Percentiles rank a stretch among this genome's conserved stretches.
Evolutionary conservation across 495 filamentous ascomycete genomes (phyloP).

Genomic region (Trichoderma asperelloides): DNA sequence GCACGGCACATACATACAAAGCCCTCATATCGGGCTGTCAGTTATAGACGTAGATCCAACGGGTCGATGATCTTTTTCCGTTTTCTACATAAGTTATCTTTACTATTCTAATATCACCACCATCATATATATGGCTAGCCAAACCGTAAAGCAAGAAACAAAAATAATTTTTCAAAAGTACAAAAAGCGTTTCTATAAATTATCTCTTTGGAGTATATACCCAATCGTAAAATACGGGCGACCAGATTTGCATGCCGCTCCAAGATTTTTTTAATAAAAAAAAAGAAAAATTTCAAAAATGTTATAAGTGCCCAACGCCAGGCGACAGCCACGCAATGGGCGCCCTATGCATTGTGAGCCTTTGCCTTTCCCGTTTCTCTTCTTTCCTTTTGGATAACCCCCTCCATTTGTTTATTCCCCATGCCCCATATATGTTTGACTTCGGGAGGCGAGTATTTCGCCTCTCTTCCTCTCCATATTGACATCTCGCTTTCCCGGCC

Average conservation of each 20-base stretch:
- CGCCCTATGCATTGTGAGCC: background rate
- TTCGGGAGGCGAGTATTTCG: background rate
- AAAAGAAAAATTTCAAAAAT: background rate
- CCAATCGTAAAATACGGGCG: background rate
- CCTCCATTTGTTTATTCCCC: background rate
- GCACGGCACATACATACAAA: too few relatives aligned
- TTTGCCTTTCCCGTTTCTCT: background rate
- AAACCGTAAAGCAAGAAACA: background rate
- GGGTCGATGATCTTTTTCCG: background rate
- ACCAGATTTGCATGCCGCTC: background rate
- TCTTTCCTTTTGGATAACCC: background rate
- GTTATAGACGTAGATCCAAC: too few relatives aligned
- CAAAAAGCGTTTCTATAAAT: background rate
- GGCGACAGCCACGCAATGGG: conserved; percentile 1
- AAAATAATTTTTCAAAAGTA: background rate
- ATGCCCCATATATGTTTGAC: background rate
- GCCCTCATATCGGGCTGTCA: too few relatives aligned
- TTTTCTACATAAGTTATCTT: background rate
- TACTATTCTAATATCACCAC: background rate
- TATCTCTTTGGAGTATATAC: background rate
- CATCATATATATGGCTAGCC: background rate
- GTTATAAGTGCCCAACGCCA: background rate
- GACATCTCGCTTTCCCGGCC: background rate
- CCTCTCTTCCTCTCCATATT: background rate
- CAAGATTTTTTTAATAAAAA: background rate